Evolutionary conservation across 2,329 filamentous ascomycete species (phyloP).

Genomic region (Samsoniella hepiali): DNA sequence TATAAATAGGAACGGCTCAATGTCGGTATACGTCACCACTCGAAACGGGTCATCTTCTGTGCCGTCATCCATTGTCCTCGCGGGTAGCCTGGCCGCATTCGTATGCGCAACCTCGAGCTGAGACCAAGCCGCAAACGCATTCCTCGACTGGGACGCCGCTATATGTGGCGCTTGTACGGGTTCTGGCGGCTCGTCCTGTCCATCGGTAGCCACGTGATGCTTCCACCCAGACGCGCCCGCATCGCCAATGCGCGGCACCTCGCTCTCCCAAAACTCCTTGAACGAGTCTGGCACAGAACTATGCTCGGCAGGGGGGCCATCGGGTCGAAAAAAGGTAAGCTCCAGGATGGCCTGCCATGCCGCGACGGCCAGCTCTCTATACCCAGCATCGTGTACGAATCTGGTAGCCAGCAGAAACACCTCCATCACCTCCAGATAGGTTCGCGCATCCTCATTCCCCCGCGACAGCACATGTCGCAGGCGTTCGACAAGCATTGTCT

Average conservation of each 20-base stretch:
- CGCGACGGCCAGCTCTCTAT: constrained; percentile 70
- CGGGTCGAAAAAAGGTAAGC: constrained; percentile 60
- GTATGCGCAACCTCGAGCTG: constrained; percentile 51
- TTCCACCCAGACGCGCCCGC: constrained; percentile 66
- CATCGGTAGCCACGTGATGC: constrained; percentile 40
- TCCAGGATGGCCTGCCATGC: constrained; percentile 84
- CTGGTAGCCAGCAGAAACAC: constrained; percentile 71
- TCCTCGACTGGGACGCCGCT: constrained; percentile 31
- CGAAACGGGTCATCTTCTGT: constrained; percentile 79
- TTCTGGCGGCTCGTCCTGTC: constrained; percentile 41
- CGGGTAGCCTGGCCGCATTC: constrained; percentile 56
- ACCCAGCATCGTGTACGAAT: constrained; percentile 74
- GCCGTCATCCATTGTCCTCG: constrained; percentile 70
- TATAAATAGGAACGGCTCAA: constrained; percentile 59
- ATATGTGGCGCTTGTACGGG: constrained; percentile 21
- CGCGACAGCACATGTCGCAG: constrained; percentile 25
- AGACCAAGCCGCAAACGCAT: constrained; percentile 52
- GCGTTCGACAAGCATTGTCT: constrained; percentile 56
- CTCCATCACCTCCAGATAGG: constrained; percentile 49
- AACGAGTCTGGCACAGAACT: constrained; percentile 45
- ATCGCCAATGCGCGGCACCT: constrained; percentile 76
- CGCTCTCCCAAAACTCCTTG: constrained; percentile 81
- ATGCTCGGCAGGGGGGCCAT: constrained; percentile 23
- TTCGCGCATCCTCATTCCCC: neutral
- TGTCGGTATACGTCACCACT: constrained; percentile 75